Base-by-base conservation (phyloP, 495 filamentous ascomycete genomes). In the Daldinia childiae region DNA sequence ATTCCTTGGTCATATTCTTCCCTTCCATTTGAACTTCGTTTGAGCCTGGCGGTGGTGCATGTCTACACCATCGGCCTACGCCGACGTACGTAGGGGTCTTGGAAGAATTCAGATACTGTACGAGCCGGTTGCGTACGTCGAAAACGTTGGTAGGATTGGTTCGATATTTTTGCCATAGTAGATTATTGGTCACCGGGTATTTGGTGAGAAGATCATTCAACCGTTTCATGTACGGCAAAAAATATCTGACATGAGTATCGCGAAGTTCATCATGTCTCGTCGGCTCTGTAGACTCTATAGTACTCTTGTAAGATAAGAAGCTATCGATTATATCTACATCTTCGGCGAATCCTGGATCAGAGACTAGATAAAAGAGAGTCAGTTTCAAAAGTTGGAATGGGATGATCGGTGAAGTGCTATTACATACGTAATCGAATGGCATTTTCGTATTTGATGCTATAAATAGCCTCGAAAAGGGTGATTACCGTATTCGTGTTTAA, bases 1-100 rank as follows among this genome's bases (percentile, higher is more conserved):
- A 3, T 14, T 12, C 9, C n/a, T 0, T 5, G 8, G 0, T 0
- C 29, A 30, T 57, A 0, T 3, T 5, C 11, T 0, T 57, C 2
- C 6, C 1, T 30, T 57, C 54, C 0, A 2, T 6, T n/a, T 0
- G 1, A 11, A 8, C 6, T 4, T 21, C 8, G 11, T 14, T 0
- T 17, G 0, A 17, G 5, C 50, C 24, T n/a, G 27, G 15, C 1
- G 54, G 17, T 17, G 29, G 30, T 6, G 6, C 27, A 36, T 19
- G 27, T 5, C 17, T 36, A 21, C 30, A 19, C 54, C 54, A 36
- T 4, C 17, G 54, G n/a, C 54, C 43, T 12, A 48, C 0, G 19
- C 43, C 43, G 11, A 48, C 0, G 9, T 24, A 48, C 1, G 17
- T 24, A 24, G 32, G 32, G 41, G 41, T 8, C 9, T 3, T 45